Conservation (phyloP, 2,329 filamentous ascomycete genomes). For the Alternaria sp. region DNA sequence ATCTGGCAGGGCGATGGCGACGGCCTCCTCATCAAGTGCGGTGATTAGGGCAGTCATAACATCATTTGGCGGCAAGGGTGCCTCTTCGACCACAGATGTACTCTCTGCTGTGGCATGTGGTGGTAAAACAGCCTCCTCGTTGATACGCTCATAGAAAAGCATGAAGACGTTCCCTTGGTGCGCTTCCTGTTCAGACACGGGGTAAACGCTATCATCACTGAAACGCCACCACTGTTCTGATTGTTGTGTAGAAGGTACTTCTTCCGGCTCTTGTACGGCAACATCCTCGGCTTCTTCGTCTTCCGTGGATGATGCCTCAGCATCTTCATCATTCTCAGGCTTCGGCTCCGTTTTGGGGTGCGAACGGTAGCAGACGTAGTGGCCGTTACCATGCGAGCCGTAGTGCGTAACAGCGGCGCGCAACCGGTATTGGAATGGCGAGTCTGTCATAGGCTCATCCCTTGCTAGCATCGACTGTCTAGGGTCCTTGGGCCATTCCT, state of each 20-base stretch:
- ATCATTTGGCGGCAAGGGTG: constrained; percentile 32
- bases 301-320: constrained; percentile 5
- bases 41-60: background rate
- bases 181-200: constrained; percentile 77
- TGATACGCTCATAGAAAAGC: constrained; percentile 85
- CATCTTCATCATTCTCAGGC: constrained; percentile 5
- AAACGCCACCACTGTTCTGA: constrained; percentile 82
- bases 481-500: constrained; percentile 77
- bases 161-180: constrained; percentile 89
- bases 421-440: constrained; percentile 71
- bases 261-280: constrained; percentile 26
- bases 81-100: constrained; percentile 15
- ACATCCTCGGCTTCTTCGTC: constrained; percentile 19
- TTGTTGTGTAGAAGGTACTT: constrained; percentile 1
- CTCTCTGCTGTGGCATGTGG: background rate
- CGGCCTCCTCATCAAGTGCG: constrained; percentile 17
- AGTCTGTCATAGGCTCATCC: constrained; percentile 45
- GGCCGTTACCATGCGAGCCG: constrained; percentile 91
- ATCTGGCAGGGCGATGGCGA: constrained; percentile 31
- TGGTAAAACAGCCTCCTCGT: constrained; percentile 55
- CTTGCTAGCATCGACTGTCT: constrained; percentile 75
- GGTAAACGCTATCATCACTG: constrained; percentile 85
- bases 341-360: constrained; percentile 56
- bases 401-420: constrained; percentile 88
- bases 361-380: constrained; percentile 91